phyloP scores from a whole-genome alignment of 345 rosid genomes.

The Salix purpurea region DNA sequence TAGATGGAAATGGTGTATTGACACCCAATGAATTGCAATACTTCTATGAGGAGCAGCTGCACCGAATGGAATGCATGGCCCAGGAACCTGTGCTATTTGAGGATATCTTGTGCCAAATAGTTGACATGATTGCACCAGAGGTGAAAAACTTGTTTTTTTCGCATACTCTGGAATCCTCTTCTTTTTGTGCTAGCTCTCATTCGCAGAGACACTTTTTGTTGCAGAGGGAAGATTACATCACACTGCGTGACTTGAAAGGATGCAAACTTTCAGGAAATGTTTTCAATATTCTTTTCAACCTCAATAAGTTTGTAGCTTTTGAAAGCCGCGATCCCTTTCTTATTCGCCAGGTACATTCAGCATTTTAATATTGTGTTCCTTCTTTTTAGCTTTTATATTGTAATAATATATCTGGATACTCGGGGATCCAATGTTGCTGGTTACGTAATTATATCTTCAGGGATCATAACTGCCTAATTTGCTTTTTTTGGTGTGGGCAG shows the following conservation, averaged over 20 bases:
- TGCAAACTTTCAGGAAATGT: conserved; percentile 31
- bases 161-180: not conserved
- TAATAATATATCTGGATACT: not conserved
- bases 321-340: conserved; percentile 32
- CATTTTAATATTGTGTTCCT: not conserved
- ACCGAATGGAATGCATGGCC: conserved; percentile 33
- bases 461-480: not conserved
- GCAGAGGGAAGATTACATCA: conserved; percentile 25
- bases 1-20: conserved; percentile 28
- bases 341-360: conserved; percentile 27
- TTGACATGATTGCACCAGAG: conserved; percentile 32
- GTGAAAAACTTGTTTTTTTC: conserved; percentile 4
- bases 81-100: conserved; percentile 33
- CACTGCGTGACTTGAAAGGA: conserved; percentile 24
- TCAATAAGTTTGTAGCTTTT: conserved; percentile 30
- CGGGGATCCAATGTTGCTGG: not conserved
- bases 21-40: conserved; percentile 25
- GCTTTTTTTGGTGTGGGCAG: conserved; percentile 28
- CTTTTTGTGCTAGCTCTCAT: not conserved
- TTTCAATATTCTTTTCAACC: conserved; percentile 31
- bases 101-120: conserved; percentile 31
- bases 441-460: not conserved
- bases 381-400: not conserved
- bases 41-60: conserved; percentile 35
- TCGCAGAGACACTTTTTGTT: not conserved